Evolutionary conservation across 2,329 filamentous ascomycete genomes (phyloP).

Genomic region (Zelopaecilomyces penicillatus): DNA sequence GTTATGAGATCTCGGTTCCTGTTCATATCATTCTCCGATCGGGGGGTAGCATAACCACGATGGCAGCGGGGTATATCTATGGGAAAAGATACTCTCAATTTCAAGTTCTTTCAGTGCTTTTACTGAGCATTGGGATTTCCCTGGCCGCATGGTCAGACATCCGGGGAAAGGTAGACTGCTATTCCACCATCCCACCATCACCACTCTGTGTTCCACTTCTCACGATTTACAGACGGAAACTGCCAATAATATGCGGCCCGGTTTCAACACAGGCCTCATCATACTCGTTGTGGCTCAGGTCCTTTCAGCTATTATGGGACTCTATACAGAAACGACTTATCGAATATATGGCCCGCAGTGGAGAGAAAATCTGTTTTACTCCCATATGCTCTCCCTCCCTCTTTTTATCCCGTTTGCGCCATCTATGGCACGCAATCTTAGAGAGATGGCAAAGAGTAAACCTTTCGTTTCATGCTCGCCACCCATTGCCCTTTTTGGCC

Average conservation of each 20-base stretch:
- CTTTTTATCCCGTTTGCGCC: constrained; percentile 67
- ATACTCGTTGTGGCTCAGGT: constrained; percentile 85
- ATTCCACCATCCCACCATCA: not conserved
- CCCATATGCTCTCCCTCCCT: constrained; percentile 65
- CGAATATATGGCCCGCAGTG: constrained; percentile 78
- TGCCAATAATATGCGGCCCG: constrained; percentile 14
- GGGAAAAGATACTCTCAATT: constrained; percentile 76
- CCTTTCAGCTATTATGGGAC: constrained; percentile 85
- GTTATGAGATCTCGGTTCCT: constrained; percentile 91
- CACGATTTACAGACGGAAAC: constrained; percentile 2
- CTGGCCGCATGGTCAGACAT: constrained; percentile 86
- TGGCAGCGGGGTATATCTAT: constrained; percentile 78
- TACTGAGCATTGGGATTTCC: constrained; percentile 81
- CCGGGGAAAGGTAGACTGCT: constrained; percentile 59
- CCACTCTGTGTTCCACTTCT: too few relatives aligned
- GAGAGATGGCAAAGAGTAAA: constrained; percentile 54
- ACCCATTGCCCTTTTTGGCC: not conserved
- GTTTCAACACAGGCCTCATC: constrained; percentile 56
- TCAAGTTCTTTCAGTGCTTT: constrained; percentile 71
- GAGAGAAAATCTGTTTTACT: constrained; percentile 96
- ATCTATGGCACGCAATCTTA: constrained; percentile 56
- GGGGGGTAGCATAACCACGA: constrained; percentile 91
- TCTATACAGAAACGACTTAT: constrained; percentile 91
- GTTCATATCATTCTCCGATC: constrained; percentile 95
- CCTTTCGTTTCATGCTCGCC: constrained; percentile 24